phyloP scores from a whole-genome alignment of 169 alveolate genomes.

The Perkinsus chesapeaki region DNA sequence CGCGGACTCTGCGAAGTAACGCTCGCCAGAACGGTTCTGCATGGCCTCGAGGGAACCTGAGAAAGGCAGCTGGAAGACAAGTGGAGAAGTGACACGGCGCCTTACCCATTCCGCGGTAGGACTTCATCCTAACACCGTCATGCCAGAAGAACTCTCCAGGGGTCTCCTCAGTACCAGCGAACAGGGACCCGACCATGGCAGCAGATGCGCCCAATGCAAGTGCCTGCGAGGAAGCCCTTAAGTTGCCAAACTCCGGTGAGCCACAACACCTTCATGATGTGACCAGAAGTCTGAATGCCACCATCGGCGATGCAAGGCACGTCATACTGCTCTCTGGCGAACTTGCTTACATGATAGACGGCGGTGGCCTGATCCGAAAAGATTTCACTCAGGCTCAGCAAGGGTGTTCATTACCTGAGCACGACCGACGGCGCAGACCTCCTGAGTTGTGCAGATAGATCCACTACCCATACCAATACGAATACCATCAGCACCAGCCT shows the following conservation, averaged over 20 bases:
- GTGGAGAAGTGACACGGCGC: constrained; percentile 18
- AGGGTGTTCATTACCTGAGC: constrained; percentile 40
- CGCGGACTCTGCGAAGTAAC: constrained; percentile 36
- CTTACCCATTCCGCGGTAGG: constrained; percentile 79
- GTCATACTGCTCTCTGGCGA: constrained; percentile 56
- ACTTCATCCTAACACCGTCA: constrained; percentile 65
- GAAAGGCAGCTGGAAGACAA: constrained; percentile 25
- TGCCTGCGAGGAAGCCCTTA: constrained; percentile 32
- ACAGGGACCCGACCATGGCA: constrained; percentile 80
- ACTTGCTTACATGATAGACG: constrained; percentile 76
- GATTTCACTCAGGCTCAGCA: constrained; percentile 70
- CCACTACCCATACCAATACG: constrained; percentile 92
- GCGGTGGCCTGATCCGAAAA: constrained; percentile 86
- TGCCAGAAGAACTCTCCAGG: constrained; percentile 84
- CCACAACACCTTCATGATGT: constrained; percentile 75
- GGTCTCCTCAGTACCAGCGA: constrained; percentile 89
- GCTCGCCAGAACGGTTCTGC: constrained; percentile 13
- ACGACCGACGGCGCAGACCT: constrained; percentile 44
- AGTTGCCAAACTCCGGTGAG: neutral
- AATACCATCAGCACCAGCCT: constrained; percentile 77
- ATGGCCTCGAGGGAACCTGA: constrained; percentile 35
- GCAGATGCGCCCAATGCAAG: constrained; percentile 82
- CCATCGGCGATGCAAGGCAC: constrained; percentile 89
- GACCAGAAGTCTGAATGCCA: constrained; percentile 85
- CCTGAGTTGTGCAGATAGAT: constrained; percentile 89